A percentile compares a stretch with the other conserved stretches of the same genome.
Conservation (phyloP, 2,329 filamentous ascomycete species). For the Cytospora piceicola region DNA sequence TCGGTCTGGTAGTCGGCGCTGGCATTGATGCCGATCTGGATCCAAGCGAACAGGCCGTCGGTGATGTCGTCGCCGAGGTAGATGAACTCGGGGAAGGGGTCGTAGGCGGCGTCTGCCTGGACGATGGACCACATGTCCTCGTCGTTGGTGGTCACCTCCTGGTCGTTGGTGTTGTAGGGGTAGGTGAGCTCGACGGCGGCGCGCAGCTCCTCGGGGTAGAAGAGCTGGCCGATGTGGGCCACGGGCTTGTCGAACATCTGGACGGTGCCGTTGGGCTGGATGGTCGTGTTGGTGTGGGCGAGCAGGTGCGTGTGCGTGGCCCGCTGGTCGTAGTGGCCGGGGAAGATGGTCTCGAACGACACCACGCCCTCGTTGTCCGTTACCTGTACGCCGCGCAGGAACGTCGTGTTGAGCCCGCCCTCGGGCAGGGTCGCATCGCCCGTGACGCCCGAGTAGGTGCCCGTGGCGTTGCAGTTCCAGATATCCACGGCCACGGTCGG, state of each 20-base stretch:
- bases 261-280: slow-evolving; percentile 39
- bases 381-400: slow-evolving; percentile 28
- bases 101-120: slow-evolving; percentile 38
- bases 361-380: slow-evolving; percentile 30
- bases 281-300: slow-evolving; percentile 37
- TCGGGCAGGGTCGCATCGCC: slow-evolving; percentile 35
- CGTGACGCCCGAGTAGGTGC: slow-evolving; percentile 43
- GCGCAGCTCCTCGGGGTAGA: slow-evolving; percentile 39
- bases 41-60: slow-evolving; percentile 54
- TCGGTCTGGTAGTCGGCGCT: slow-evolving; percentile 38
- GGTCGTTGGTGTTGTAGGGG: slow-evolving; percentile 39
- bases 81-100: slow-evolving; percentile 57
- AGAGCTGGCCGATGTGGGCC: slow-evolving; percentile 41
- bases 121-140: slow-evolving; percentile 41
- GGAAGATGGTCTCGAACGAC: slow-evolving; percentile 29
- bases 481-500: slow-evolving; percentile 47
- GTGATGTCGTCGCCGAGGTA: slow-evolving; percentile 53
- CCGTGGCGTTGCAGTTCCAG: slow-evolving; percentile 49
- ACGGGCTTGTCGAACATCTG: slow-evolving; percentile 35
- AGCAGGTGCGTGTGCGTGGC: slow-evolving; percentile 33
- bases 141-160: slow-evolving; percentile 38
- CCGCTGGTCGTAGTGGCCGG: slow-evolving; percentile 28
- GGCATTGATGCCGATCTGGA: slow-evolving; percentile 50
- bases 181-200: slow-evolving; percentile 37
- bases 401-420: slow-evolving; percentile 27